Conservation (phyloP, 176 grass and related monocot species). For the Oryza glumipatula region DNA sequence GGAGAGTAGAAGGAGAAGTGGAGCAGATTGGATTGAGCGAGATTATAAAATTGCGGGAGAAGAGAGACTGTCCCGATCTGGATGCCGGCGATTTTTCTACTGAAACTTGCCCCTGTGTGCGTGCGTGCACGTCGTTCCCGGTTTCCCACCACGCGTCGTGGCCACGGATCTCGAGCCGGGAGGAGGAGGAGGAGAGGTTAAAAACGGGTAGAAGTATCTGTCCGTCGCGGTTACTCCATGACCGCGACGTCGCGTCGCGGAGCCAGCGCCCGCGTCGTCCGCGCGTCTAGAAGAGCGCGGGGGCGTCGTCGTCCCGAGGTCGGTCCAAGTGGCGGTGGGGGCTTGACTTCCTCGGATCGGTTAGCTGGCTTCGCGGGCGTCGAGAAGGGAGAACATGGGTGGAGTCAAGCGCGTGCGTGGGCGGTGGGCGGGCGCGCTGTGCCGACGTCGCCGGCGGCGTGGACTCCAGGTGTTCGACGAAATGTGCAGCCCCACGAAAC, state of each 20-base stretch:
- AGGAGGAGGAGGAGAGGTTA: not conserved
- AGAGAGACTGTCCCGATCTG: not conserved
- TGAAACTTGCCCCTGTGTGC: not conserved
- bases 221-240: not conserved
- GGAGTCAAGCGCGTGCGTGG: not conserved
- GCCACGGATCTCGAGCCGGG: not conserved
- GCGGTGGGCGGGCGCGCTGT: no score
- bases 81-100: conserved; percentile 14
- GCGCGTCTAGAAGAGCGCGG: not conserved
- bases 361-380: not conserved
- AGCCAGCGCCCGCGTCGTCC: not conserved
- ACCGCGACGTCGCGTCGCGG: not conserved
- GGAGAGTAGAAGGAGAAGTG: not conserved
- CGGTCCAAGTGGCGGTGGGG: not conserved
- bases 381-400: conserved; percentile 26
- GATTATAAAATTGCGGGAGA: not conserved
- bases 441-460: not conserved
- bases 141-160: not conserved
- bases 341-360: not conserved
- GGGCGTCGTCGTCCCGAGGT: not conserved
- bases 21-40: conserved; percentile 28
- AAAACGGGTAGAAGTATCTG: not conserved
- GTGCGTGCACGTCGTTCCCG: not conserved
- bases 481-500: not conserved
- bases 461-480: not conserved